Conservation (phyloP, 2,329 filamentous ascomycete genomes). For the Ascosphaera acerosa region DNA sequence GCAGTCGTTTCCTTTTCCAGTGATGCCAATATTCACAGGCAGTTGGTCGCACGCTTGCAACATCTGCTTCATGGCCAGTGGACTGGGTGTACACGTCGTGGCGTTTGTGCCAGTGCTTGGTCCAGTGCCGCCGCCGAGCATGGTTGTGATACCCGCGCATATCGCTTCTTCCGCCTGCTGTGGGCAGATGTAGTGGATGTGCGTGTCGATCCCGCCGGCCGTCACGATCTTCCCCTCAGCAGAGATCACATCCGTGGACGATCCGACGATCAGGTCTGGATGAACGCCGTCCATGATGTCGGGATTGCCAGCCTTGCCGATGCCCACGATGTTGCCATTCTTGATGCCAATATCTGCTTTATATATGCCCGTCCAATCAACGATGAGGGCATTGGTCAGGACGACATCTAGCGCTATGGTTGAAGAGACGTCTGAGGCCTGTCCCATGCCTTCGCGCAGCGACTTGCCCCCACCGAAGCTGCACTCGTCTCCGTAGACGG, state of each 20-base stretch:
- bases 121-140: constrained; percentile 75
- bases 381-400: constrained; percentile 66
- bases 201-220: constrained; percentile 67
- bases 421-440: constrained; percentile 54
- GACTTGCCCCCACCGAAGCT: constrained; percentile 91
- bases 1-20: constrained; percentile 80
- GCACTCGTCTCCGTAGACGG: constrained; percentile 75
- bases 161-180: constrained; percentile 71
- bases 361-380: constrained; percentile 83
- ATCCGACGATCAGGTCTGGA: constrained; percentile 54
- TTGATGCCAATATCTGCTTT: constrained; percentile 95
- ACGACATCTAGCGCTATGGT: constrained; percentile 78
- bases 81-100: constrained; percentile 78
- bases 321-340: constrained; percentile 57
- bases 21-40: constrained; percentile 74
- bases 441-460: constrained; percentile 82
- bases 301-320: constrained; percentile 92
- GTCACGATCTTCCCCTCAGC: constrained; percentile 80
- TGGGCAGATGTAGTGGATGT: constrained; percentile 88
- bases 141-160: constrained; percentile 65
- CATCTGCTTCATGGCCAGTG: constrained; percentile 65
- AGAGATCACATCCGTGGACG: constrained; percentile 76
- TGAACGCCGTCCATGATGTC: constrained; percentile 83
- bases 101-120: constrained; percentile 81
- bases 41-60: constrained; percentile 61